Evolutionary conservation across 2,329 filamentous ascomycete genomes (phyloP).

Genomic region (Lasiodiplodia sp.): DNA sequence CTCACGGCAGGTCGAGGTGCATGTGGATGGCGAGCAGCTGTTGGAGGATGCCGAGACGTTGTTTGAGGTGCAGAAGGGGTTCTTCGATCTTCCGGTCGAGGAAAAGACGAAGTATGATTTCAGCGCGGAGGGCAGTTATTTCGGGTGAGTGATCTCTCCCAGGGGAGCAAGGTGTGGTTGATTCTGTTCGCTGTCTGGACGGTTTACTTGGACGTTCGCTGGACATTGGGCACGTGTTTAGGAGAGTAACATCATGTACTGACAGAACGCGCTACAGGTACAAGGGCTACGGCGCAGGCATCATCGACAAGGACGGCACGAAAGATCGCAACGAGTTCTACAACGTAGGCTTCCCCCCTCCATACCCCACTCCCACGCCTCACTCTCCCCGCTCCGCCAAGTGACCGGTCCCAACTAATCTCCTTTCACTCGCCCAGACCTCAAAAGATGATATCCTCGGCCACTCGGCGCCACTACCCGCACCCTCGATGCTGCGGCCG

Average conservation of each 20-base stretch:
- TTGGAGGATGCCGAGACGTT: slow-evolving; percentile 44
- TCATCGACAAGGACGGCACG: slow-evolving; percentile 58
- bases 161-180: neutral
- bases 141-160: slow-evolving; percentile 44
- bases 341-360: slow-evolving; percentile 51
- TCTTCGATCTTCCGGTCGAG: slow-evolving; percentile 58
- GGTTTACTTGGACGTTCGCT: neutral
- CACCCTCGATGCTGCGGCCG: slow-evolving; percentile 50
- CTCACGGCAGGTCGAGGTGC: slow-evolving; percentile 22
- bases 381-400: neutral
- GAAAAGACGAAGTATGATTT: slow-evolving; percentile 66
- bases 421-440: slow-evolving; percentile 40
- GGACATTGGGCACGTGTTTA: neutral
- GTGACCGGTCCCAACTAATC: neutral
- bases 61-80: slow-evolving; percentile 54
- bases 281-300: slow-evolving; percentile 56
- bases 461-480: slow-evolving; percentile 48
- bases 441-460: slow-evolving; percentile 62
- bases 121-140: slow-evolving; percentile 58
- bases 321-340: slow-evolving; percentile 63
- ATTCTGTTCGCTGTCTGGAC: neutral
- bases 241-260: neutral
- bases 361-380: neutral
- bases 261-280: slow-evolving; percentile 32
- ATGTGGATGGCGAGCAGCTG: slow-evolving; percentile 48